Conservation (phyloP, 2,329 filamentous ascomycete species). For the Cladosporium sp. region DNA sequence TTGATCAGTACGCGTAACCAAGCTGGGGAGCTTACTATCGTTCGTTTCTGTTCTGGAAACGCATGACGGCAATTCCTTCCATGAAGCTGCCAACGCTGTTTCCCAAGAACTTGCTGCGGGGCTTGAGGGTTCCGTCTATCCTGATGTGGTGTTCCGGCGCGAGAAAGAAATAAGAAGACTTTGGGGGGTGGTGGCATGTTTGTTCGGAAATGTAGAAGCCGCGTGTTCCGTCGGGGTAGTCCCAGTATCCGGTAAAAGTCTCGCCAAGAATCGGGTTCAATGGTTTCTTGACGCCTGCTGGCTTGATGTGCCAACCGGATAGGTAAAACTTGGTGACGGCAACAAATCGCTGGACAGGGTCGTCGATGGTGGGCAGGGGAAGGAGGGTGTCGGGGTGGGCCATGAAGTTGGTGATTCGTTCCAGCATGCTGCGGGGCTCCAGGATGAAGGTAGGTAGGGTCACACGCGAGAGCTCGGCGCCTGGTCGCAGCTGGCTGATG, state of each 20-base stretch:
- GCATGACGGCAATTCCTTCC: slow-evolving; percentile 90
- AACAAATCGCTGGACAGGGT: slow-evolving; percentile 85
- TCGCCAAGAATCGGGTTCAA: slow-evolving; percentile 96
- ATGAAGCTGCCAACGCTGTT: slow-evolving; percentile 98
- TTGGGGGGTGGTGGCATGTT: slow-evolving; percentile 96
- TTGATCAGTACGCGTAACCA: neutral
- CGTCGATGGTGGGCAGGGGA: slow-evolving; percentile 81
- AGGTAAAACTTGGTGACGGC: slow-evolving; percentile 98
- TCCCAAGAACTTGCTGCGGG: slow-evolving; percentile 89
- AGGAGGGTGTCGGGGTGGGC: slow-evolving; percentile 95
- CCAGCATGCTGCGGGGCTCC: slow-evolving; percentile 95
- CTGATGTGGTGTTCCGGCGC: slow-evolving; percentile 89
- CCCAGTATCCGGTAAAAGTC: slow-evolving; percentile 94
- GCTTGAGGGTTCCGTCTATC: slow-evolving; percentile 93
- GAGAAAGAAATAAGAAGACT: slow-evolving; percentile 99
- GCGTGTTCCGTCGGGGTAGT: slow-evolving; percentile 72
- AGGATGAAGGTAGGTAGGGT: slow-evolving; percentile 97
- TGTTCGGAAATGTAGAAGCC: slow-evolving; percentile 98
- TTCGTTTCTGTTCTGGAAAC: slow-evolving; percentile 81
- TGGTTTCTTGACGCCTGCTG: slow-evolving; percentile 96
- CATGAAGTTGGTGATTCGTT: slow-evolving; percentile 99
- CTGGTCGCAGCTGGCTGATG: slow-evolving; percentile 93
- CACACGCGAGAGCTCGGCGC: slow-evolving; percentile 90
- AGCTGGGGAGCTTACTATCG: slow-evolving; percentile 68
- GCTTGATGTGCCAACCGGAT: slow-evolving; percentile 98